phyloP scores from a whole-genome alignment of 2,329 filamentous ascomycete species.

The Rhynchosporium secalis region DNA sequence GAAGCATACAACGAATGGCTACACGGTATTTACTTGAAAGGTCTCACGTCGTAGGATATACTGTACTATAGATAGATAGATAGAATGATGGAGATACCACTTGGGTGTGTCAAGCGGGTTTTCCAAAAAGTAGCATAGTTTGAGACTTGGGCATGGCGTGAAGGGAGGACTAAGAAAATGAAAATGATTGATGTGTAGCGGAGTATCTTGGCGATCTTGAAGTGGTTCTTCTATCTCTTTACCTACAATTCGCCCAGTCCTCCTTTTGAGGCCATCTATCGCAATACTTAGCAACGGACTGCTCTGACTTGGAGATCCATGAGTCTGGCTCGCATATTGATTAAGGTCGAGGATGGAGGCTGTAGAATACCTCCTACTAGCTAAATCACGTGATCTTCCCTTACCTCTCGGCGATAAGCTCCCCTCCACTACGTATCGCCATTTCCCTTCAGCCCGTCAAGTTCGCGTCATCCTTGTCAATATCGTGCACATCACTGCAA shows the following conservation, averaged over 20 bases:
- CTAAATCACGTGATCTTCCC: slow-evolving; percentile 7
- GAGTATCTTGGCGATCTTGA: neutral
- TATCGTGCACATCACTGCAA: neutral
- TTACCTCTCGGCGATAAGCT: slow-evolving; percentile 19
- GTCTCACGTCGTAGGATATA: slow-evolving; percentile 11
- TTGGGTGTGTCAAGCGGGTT: neutral
- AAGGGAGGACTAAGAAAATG: neutral
- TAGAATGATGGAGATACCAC: neutral
- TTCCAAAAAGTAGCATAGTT: slow-evolving; percentile 1
- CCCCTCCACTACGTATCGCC: slow-evolving; percentile 9
- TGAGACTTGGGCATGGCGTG: neutral
- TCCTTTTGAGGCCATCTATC: too few species aligned
- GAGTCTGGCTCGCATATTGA: too few species aligned
- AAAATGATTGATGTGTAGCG: neutral
- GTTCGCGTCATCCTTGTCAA: slow-evolving; percentile 17
- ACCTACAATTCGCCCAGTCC: too few species aligned
- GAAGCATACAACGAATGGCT: slow-evolving; percentile 30
- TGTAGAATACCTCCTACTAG: too few species aligned
- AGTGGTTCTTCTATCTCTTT: too few species aligned
- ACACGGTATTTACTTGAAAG: slow-evolving; percentile 30
- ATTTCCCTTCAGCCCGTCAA: slow-evolving; percentile 11
- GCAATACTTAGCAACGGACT: too few species aligned
- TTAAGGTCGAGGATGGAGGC: too few species aligned
- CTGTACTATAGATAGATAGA: slow-evolving; percentile 24
- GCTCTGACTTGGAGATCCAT: too few species aligned